phyloP scores from a whole-genome alignment of 441 rosid species.

The Populus hybrid region DNA sequence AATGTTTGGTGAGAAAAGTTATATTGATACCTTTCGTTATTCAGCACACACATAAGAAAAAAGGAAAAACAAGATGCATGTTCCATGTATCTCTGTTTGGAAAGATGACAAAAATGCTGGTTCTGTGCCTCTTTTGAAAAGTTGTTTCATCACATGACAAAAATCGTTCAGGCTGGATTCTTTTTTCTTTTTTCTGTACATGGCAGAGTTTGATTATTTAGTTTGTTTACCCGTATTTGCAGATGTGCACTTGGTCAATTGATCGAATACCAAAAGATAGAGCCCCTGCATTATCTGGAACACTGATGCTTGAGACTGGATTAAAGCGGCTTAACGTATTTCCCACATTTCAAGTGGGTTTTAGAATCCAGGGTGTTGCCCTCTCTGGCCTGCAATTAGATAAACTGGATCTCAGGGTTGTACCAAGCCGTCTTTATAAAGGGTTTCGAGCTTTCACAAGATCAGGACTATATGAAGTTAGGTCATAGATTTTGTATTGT shows the following conservation, averaged over 20 bases:
- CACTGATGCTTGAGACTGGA: slow-evolving; percentile 56
- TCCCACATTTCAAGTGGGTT: slow-evolving; percentile 68
- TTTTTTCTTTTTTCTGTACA: background rate
- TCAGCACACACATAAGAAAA: too few relatives aligned
- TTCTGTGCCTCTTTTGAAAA: too few relatives aligned
- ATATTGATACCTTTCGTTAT: background rate
- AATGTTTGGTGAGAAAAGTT: too few relatives aligned
- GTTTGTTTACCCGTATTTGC: slow-evolving; percentile 21
- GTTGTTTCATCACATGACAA: too few relatives aligned
- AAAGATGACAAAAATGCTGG: background rate
- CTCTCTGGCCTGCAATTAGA: slow-evolving; percentile 84
- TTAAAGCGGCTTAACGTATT: slow-evolving; percentile 70
- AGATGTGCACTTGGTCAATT: slow-evolving; percentile 85
- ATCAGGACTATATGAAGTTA: slow-evolving; percentile 72
- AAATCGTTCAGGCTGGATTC: background rate
- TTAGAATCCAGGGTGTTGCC: slow-evolving; percentile 81
- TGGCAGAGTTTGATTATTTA: slow-evolving; percentile 7
- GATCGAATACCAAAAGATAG: slow-evolving; percentile 84
- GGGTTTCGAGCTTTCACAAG: slow-evolving; percentile 87
- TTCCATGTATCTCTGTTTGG: too few relatives aligned
- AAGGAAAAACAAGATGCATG: too few relatives aligned
- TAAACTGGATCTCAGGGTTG: slow-evolving; percentile 64
- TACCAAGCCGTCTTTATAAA: slow-evolving; percentile 73
- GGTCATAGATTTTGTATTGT: slow-evolving; percentile 42
- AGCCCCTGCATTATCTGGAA: slow-evolving; percentile 77